Conservation (phyloP, 768 basidiomycete species). For the Macrolepiota dolichaula region DNA sequence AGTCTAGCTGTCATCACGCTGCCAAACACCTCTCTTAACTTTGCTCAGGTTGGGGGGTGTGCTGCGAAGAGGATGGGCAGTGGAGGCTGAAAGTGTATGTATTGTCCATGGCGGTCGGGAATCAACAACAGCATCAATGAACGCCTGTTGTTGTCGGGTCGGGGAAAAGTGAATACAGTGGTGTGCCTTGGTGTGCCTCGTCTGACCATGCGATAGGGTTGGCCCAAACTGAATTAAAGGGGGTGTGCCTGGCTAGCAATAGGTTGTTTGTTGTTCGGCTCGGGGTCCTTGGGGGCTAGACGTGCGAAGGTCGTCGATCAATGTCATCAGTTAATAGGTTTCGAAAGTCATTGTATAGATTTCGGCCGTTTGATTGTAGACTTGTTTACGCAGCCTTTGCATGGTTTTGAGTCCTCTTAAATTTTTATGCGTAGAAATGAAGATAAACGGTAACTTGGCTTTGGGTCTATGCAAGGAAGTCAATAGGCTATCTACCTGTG, state of each 20-base stretch:
- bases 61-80: too few relatives aligned
- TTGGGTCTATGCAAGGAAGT: too few relatives aligned
- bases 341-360: neutral
- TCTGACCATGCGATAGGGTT: neutral
- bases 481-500: too few relatives aligned
- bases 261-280: neutral
- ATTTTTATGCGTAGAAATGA: neutral
- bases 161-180: neutral
- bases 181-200: slow-evolving; percentile 6
- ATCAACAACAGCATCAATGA: neutral
- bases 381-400: neutral
- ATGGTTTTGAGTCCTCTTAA: neutral
- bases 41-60: too few relatives aligned
- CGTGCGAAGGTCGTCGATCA: neutral
- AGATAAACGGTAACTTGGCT: neutral
- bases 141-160: neutral
- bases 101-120: neutral
- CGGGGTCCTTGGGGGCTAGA: neutral
- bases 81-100: too few relatives aligned
- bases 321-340: neutral
- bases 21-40: neutral
- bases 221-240: neutral
- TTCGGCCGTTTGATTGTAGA: neutral
- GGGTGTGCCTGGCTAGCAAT: neutral
- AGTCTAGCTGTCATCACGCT: neutral